Base-by-base conservation (phyloP, 163 green algal species). In the Trebouxiophyceae sp. region DNA sequence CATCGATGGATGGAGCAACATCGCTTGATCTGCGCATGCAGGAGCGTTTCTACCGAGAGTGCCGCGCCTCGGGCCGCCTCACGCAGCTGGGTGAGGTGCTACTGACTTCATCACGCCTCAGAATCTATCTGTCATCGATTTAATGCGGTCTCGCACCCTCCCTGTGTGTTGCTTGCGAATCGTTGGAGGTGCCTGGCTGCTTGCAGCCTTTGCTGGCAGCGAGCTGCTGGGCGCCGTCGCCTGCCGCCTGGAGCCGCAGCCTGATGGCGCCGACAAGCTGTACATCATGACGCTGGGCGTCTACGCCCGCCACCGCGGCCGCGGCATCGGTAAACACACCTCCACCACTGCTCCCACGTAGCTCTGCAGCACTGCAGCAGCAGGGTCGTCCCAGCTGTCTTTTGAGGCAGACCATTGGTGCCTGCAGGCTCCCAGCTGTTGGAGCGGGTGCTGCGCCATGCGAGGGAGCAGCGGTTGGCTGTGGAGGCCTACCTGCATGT, bases 221-320 rank as follows among this genome's bases (percentile, higher is more conserved):
- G 70, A 81, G 19, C 59, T 88, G 22, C 78, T 96, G 2, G 89
- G 87, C 4, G 89, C 84, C 20, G 85, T 96, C 27, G 87, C 80
- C 1, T 91, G 81, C 60, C 75, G 88, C 16, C 68, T 92, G 33
- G 89, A 96, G 63, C 85, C 76, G 50, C 65, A 83, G 70, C 75
- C 81, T 63, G 1, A 63, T 47, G n/a, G 23, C 20, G 19, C 54
- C n/a, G 55, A 56, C 19, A 73, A 84, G 45, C 63, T 93, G 64
- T 96, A 96, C 77, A 93, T 96, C 59, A 85, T 93, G 44, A 96
- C 84, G 2, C 72, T 96, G 24, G 88, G 89, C 2, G 88, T 96
- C 33, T 69, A 91, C 29, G 88, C 88, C 12, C 81, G 86, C 0
- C 93, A 94, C 71, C 72, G 89, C 8, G 66, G 74, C 39, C 62